Base-by-base conservation (phyloP, 768 basidiomycete genomes). In the Imleria badia region DNA sequence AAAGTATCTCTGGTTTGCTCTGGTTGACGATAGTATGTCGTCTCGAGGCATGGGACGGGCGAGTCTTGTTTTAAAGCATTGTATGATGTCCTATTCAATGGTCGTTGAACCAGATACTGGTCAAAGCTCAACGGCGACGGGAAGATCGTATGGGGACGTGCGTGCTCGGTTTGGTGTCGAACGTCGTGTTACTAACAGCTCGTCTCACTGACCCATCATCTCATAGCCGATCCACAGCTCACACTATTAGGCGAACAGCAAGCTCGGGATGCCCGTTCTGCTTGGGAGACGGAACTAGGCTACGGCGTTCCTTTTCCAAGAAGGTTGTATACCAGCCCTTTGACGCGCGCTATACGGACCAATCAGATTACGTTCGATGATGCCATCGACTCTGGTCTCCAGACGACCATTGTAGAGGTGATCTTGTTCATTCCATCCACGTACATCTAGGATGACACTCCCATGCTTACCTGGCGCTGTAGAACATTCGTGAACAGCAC, bases 131-230 rank as follows among this genome's bases (percentile, higher is more conserved):
- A 56, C 6, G 46, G 51, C 11, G 86, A 91, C 57, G 84, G 76
- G 5, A 78, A 85, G 45, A 66, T 87, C 3, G 70, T 70, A 11
- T 90, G 89, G 88, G 89, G 87, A 33, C 87, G 85, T 85, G 60
- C 44, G 55, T 52, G 11, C 8, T 17, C 14, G 1, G 1, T 43
- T 52, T 34, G 36, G 15, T 40, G 12, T 40, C 34, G 1, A 17
- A 11, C 9, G 9, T 34, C 40, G 31, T 34, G 39, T n/a, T n/a
- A n/a, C n/a, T 10, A 17, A 20, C 20, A 19, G n/a, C n/a, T 20
- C 20, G 6, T 33, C 35, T 51, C 29, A 33, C 38, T 4, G 3
- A 35, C 19, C 1, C 2, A 14, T 29, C 42, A 11, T 17, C 23
- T 20, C n/a, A 36, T 31, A 56, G 55, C 51, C 14, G 31, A 47